Percentiles rank a stretch among this genome's conserved stretches.
Evolutionary conservation across 306 rosid genomes (phyloP).

Genomic region (Astragalus glycyphyllos): DNA sequence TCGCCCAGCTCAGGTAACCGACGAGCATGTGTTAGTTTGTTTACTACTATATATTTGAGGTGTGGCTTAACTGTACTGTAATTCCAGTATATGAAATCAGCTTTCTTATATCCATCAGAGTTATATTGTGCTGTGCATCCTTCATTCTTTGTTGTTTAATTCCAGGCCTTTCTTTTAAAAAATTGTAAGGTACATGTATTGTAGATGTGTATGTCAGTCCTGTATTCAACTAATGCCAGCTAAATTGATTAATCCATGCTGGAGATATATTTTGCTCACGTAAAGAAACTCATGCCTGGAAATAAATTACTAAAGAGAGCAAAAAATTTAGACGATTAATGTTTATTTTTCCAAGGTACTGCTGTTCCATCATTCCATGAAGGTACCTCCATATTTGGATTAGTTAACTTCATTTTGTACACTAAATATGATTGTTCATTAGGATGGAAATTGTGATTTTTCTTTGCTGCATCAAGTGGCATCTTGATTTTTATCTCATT

Average conservation of each 20-base stretch:
- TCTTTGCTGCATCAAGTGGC: constrained; percentile 32
- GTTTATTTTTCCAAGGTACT: not conserved
- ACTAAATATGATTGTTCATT: constrained; percentile 12
- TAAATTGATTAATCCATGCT: constrained; percentile 14
- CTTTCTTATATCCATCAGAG: not conserved
- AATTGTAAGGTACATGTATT: not conserved
- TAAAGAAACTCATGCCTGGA: constrained; percentile 28
- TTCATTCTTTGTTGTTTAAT: constrained; percentile 30
- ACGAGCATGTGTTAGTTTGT: not conserved
- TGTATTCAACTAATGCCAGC: constrained; percentile 10
- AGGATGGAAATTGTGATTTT: constrained; percentile 7
- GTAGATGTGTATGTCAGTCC: not conserved
- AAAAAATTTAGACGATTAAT: no score
- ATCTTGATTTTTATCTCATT: constrained; percentile 12
- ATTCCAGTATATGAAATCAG: not conserved
- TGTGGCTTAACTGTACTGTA: constrained; percentile 11
- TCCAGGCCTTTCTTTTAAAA: not conserved
- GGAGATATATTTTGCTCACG: constrained; percentile 24
- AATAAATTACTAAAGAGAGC: not conserved
- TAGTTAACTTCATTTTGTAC: constrained; percentile 9
- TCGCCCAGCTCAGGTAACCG: constrained; percentile 73
- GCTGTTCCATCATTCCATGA: not conserved
- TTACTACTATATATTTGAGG: constrained; percentile 16
- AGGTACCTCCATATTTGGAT: not conserved
- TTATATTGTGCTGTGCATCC: constrained; percentile 1